Percentiles rank a stretch among this genome's conserved stretches.
These are phyloP conservation scores for Lolium rigidum DNA, from an alignment of 176 grass and related monocot genomes.

Conservation along the genomic window DNA sequence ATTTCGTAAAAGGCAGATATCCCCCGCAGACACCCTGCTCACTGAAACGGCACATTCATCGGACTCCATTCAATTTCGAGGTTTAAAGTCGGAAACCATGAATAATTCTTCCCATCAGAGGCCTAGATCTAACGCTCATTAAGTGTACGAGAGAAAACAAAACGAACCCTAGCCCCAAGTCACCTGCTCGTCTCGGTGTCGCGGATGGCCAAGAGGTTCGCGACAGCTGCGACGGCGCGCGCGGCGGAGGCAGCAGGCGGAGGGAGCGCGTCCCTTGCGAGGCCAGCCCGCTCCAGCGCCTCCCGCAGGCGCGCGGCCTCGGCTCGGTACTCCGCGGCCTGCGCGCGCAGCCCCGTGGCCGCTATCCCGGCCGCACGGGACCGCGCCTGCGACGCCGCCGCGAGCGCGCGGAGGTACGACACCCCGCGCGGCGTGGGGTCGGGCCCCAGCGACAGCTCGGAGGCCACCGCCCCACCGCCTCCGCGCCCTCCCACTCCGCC, in stretches of 20 bases:
- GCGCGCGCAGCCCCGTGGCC: constrained; percentile 69
- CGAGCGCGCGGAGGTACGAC: constrained; percentile 68
- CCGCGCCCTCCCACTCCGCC: constrained; percentile 47
- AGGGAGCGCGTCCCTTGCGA: constrained; percentile 66
- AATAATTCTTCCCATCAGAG: background rate
- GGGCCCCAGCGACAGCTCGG: constrained; percentile 67
- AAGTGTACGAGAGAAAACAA: background rate
- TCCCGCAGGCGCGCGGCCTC: constrained; percentile 83
- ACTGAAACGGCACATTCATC: constrained; percentile 27
- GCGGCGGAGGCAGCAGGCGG: constrained; percentile 61
- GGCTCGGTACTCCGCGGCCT: constrained; percentile 83
- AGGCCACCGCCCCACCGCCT: constrained; percentile 39
- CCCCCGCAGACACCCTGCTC: background rate
- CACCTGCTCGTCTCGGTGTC: constrained; percentile 98
- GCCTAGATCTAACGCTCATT: constrained; percentile 15
- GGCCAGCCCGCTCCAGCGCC: constrained; percentile 72
- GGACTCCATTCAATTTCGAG: background rate
- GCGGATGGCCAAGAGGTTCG: constrained; percentile 89
- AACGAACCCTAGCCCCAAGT: constrained; percentile 34
- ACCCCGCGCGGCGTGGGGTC: constrained; percentile 64
- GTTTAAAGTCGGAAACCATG: background rate
- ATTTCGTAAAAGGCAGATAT: background rate
- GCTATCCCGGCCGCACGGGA: constrained; percentile 75
- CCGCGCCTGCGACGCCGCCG: constrained; percentile 69
- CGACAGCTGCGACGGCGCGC: constrained; percentile 70